These are phyloP conservation scores for Petunia axillaris DNA, from an alignment of 257 asterid species.

Conservation along the genomic window DNA sequence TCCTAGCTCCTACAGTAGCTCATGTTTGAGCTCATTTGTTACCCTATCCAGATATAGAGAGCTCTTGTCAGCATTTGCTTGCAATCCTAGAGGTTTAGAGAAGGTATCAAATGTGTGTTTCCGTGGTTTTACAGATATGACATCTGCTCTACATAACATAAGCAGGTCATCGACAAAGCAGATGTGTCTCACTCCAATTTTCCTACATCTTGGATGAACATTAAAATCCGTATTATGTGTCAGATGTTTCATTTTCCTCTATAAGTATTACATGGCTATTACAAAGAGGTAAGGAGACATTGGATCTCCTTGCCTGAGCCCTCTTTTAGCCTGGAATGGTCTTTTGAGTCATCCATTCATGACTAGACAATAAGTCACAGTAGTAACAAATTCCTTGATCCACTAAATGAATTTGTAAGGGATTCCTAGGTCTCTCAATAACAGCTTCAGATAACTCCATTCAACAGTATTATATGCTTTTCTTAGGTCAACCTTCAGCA, in stretches of 20 bases:
- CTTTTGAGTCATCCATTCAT: no score
- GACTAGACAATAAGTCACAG: neutral
- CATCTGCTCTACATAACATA: neutral
- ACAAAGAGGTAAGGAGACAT: neutral
- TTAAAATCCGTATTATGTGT: neutral
- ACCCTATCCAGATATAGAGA: no score
- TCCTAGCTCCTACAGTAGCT: no score
- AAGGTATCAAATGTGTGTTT: neutral
- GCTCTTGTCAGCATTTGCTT: no score
- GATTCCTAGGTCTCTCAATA: neutral
- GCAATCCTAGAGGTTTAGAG: no score
- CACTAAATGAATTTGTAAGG: neutral
- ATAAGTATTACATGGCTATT: no score
- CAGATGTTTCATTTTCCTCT: neutral
- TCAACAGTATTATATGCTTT: neutral
- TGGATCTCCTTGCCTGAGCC: no score
- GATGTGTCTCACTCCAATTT: neutral
- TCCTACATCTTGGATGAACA: no score
- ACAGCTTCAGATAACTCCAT: neutral
- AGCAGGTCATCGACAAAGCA: neutral
- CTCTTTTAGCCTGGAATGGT: no score
- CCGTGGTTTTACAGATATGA: neutral
- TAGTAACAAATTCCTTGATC: neutral
- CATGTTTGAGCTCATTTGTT: no score
- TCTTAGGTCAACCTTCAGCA: neutral